Evolutionary conservation across 371 early-diverging fungal species (phyloP).

Genomic region (Conidiobolus incongruus): DNA sequence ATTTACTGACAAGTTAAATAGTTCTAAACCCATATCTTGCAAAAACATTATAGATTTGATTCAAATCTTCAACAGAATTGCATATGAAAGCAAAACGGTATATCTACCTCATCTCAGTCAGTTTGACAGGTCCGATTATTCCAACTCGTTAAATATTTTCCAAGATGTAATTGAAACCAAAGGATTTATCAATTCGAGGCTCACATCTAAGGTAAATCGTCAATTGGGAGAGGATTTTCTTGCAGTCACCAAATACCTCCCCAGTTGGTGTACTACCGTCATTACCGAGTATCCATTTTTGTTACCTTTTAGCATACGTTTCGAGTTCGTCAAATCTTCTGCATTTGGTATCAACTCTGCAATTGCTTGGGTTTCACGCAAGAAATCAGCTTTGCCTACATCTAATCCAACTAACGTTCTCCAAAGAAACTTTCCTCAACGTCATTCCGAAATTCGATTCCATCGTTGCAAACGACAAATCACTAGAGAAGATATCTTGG

Average conservation of each 20-base stretch:
- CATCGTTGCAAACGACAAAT: slow-evolving; percentile 63
- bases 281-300: slow-evolving; percentile 45
- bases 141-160: too few species aligned
- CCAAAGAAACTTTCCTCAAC: slow-evolving; percentile 9
- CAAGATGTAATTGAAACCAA: slow-evolving; percentile 11
- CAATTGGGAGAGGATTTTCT: slow-evolving; percentile 75
- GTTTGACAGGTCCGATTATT: too few species aligned
- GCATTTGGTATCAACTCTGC: slow-evolving; percentile 67
- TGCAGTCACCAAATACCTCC: slow-evolving; percentile 57
- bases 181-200: slow-evolving; percentile 51
- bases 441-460: slow-evolving; percentile 31
- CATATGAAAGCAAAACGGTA: too few species aligned
- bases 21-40: too few species aligned
- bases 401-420: neutral
- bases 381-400: neutral
- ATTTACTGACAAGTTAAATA: too few species aligned
- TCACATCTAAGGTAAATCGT: slow-evolving; percentile 59
- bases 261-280: slow-evolving; percentile 47
- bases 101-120: too few species aligned
- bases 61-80: too few species aligned
- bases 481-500: slow-evolving; percentile 43
- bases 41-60: too few species aligned
- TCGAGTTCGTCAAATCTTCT: slow-evolving; percentile 53
- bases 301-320: slow-evolving; percentile 62
- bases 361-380: slow-evolving; percentile 17